Base-by-base conservation (phyloP, 2,329 filamentous ascomycete species). In the Ceratocystis ficicola region DNA sequence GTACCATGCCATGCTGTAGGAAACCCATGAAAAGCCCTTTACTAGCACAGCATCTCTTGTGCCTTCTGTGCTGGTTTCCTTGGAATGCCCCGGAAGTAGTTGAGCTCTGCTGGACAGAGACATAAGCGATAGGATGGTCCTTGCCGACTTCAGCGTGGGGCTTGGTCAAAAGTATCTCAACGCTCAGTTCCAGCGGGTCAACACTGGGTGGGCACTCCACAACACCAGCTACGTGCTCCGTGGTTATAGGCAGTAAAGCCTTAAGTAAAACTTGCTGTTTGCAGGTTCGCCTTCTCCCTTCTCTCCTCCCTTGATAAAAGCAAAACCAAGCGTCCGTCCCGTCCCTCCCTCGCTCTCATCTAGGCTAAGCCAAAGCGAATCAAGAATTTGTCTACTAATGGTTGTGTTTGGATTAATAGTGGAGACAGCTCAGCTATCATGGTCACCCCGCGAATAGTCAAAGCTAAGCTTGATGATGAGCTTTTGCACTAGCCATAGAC, bases 401-500 rank as follows among this genome's bases (percentile, higher is more conserved):
- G 25, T 22, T 57, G 46, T 50, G 25, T 17, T 30, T 22, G 10
- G 17, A 17, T 15, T 2, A 22, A 28, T 3, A 57, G 52, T 57
- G 52, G 52, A 10, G 10, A 25, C 25, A 28, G 8, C 20, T 57
- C 52, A 57, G 52, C 52, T 57, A 12, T 30, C 52, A 28, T 57
- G n/a, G 52, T 57, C 22, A 12, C 52, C 30, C n/a, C n/a, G n/a
- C 25, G 12, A 57, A 6, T 41, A 50, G 25, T 57, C 20, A 5
- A 57, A 57, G 52, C 25, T 57, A 32, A 57, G 52, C 25, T 57
- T 57, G 10, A 30, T 30, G 22, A 57, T 57, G 32, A 41, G 52
- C 52, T 57, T 30, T 28, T 32, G 15, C 7, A 10, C 36, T 41
- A 17, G 52, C 25, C 30, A 15, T 22, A 5, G 22, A 57, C 52